Conservation (phyloP, 208 protist genomes). For the Strigomonas culicis region DNA sequence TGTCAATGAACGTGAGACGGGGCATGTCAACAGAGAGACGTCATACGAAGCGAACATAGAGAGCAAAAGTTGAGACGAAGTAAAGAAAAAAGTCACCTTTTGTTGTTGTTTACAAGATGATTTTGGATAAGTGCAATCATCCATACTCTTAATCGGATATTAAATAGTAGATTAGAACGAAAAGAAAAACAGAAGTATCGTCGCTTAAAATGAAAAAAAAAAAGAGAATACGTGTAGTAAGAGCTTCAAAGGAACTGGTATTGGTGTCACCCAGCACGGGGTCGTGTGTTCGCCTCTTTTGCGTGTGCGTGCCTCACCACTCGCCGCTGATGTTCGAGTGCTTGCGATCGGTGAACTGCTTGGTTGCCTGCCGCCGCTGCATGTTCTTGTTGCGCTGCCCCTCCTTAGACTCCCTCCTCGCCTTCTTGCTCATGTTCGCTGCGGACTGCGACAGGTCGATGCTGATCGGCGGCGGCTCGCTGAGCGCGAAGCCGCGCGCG, state of each 20-base stretch:
- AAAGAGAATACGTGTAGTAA: conserved; percentile 11
- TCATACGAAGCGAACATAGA: too few species aligned
- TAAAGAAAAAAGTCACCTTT: background rate
- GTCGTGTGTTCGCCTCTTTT: background rate
- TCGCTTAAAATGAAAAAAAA: background rate
- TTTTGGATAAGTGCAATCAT: conserved; percentile 4
- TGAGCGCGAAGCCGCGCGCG: conserved; percentile 90
- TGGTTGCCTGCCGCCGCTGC: conserved; percentile 42
- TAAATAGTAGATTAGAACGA: background rate
- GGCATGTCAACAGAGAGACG: background rate
- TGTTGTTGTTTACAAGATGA: background rate
- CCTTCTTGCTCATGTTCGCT: conserved; percentile 89
- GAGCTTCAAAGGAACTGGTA: background rate
- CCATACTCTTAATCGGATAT: background rate
- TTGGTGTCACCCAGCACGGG: background rate
- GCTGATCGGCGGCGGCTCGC: conserved; percentile 88
- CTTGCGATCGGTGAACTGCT: conserved; percentile 42
- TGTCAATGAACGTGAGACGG: background rate
- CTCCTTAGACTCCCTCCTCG: conserved; percentile 59
- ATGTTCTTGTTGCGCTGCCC: conserved; percentile 71
- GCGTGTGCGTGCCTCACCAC: conserved; percentile 30
- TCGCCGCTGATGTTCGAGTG: conserved; percentile 88
- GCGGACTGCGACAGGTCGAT: conserved; percentile 91
- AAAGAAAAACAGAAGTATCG: conserved; percentile 11
- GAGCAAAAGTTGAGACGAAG: background rate